These are phyloP conservation scores for Microsporum ferrugineum DNA, from an alignment of 2,329 filamentous ascomycete species.

Conservation along the genomic window DNA sequence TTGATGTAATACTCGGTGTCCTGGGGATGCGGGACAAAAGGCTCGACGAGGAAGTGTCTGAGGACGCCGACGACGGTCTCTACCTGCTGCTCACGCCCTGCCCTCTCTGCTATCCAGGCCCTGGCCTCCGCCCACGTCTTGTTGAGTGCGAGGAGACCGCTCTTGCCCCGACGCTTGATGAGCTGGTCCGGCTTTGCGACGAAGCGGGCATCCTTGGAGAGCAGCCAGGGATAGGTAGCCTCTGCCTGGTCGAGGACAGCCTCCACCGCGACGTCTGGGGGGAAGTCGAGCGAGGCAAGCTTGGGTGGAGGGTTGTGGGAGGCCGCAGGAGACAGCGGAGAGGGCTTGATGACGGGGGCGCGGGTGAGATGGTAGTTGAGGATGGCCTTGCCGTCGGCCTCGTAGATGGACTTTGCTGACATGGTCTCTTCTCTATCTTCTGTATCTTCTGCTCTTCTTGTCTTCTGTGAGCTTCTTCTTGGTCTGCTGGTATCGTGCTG, in stretches of 20 bases:
- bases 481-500: too few relatives aligned
- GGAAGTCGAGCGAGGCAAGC: slow-evolving; percentile 85
- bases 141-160: slow-evolving; percentile 88
- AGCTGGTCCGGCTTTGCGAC: slow-evolving; percentile 99
- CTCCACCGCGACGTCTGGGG: slow-evolving; percentile 71
- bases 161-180: slow-evolving; percentile 99
- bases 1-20: slow-evolving; percentile 99
- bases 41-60: slow-evolving; percentile 94
- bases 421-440: slow-evolving; percentile 35
- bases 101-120: slow-evolving; percentile 85
- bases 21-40: slow-evolving; percentile 89
- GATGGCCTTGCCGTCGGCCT: slow-evolving; percentile 99
- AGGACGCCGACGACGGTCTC: slow-evolving; percentile 82
- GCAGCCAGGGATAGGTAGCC: slow-evolving; percentile 91
- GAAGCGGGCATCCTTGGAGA: slow-evolving; percentile 73
- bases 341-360: slow-evolving; percentile 93
- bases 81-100: slow-evolving; percentile 84
- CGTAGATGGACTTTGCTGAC: slow-evolving; percentile 94
- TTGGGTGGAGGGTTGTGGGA: slow-evolving; percentile 89
- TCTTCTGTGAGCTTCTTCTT: too few relatives aligned
- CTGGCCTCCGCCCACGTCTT: slow-evolving; percentile 92
- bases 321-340: slow-evolving; percentile 69
- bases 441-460: too few relatives aligned
- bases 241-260: slow-evolving; percentile 90
- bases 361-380: slow-evolving; percentile 99